A percentile compares a stretch with the other conserved stretches of the same genome.
phyloP scores from a whole-genome alignment of 176 grass and related monocot species.

The Zea mays region DNA sequence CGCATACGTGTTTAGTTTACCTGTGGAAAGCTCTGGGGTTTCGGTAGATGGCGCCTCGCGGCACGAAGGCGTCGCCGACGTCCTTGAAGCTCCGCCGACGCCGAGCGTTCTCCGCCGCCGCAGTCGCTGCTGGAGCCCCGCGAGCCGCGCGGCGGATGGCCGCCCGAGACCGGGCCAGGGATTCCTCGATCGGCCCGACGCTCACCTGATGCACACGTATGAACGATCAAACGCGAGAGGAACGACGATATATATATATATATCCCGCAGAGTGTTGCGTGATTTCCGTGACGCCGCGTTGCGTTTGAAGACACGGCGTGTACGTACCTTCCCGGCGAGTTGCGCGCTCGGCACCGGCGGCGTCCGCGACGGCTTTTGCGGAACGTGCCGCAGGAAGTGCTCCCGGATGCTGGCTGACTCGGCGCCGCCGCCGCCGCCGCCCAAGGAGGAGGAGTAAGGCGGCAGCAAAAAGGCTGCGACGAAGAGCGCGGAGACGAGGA shows the following conservation, averaged over 20 bases:
- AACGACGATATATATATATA: neutral
- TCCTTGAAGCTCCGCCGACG: slow-evolving; percentile 45
- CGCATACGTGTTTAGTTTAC: slow-evolving; percentile 40
- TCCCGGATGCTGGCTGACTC: neutral
- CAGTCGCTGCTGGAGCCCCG: neutral
- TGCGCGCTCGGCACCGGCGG: neutral
- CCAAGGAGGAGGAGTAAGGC: neutral
- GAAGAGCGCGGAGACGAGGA: slow-evolving; percentile 29
- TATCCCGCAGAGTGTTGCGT: neutral
- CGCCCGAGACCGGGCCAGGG: slow-evolving; percentile 52
- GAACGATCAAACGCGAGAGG: neutral
- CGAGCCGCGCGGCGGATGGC: slow-evolving; percentile 52
- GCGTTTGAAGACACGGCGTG: neutral
- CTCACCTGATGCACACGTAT: slow-evolving; percentile 13
- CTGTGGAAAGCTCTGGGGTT: slow-evolving; percentile 68
- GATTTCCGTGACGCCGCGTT: neutral
- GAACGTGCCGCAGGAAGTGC: slow-evolving; percentile 21
- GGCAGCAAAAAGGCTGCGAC: slow-evolving; percentile 1
- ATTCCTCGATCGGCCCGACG: slow-evolving; percentile 42
- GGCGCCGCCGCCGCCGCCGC: neutral
- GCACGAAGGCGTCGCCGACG: slow-evolving; percentile 43
- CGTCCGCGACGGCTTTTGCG: neutral
- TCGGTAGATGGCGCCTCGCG: slow-evolving; percentile 76
- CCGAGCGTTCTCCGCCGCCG: slow-evolving; percentile 33
- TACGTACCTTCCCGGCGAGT: neutral